phyloP scores from a whole-genome alignment of 192 early-diverging fungal genomes.

The Coemansia sp. region DNA sequence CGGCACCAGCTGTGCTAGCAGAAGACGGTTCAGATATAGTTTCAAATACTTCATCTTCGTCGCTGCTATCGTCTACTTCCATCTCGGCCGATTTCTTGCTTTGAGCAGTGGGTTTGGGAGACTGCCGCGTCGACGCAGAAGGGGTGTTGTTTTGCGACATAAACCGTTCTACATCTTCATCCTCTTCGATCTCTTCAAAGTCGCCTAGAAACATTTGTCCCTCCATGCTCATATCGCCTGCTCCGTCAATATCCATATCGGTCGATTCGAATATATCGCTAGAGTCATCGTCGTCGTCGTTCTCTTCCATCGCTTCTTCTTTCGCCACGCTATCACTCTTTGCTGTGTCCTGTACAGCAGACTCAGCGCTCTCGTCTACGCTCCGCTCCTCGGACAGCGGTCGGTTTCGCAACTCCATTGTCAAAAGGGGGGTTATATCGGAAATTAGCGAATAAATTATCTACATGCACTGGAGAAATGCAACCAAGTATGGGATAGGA shows the following conservation, averaged over 20 bases:
- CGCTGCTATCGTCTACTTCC: constrained; percentile 3
- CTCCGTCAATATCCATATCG: constrained; percentile 3
- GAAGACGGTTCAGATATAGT: constrained; percentile 8
- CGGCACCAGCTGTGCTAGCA: neutral
- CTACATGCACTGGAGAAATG: too few relatives aligned
- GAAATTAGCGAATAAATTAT: too few relatives aligned
- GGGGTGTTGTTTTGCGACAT: constrained; percentile 48
- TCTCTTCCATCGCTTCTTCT: too few relatives aligned
- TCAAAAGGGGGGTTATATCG: too few relatives aligned
- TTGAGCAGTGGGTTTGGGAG: constrained; percentile 10
- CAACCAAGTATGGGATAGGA: too few relatives aligned
- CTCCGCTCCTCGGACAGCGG: neutral
- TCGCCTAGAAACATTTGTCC: constrained; percentile 31
- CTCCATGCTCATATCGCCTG: constrained; percentile 4
- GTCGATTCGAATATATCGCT: too few relatives aligned
- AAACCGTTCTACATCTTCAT: constrained; percentile 46
- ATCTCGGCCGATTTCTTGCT: too few relatives aligned
- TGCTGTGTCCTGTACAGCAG: too few relatives aligned
- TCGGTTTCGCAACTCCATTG: constrained; percentile 10
- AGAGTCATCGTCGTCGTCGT: too few relatives aligned
- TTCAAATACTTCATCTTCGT: constrained; percentile 28
- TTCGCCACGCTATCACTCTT: too few relatives aligned
- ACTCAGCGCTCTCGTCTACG: too few relatives aligned
- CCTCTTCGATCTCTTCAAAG: constrained; percentile 50
- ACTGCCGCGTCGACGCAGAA: constrained; percentile 20